Percentiles rank a stretch among this genome's conserved stretches.
Conservation (phyloP, 2,329 filamentous ascomycete genomes). For the Reticulascus tulasneorum region DNA sequence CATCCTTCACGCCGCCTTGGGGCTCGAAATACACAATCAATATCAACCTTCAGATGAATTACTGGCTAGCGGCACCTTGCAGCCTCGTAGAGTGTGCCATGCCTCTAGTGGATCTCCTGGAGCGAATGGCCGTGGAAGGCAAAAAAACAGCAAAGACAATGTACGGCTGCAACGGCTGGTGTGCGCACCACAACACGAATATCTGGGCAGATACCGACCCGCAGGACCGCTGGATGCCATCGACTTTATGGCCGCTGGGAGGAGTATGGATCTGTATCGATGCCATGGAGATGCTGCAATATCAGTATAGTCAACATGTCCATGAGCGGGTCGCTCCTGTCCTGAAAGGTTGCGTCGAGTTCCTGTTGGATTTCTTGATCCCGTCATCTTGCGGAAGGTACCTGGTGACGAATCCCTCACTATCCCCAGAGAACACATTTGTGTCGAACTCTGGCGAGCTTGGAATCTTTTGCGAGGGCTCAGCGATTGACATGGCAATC, state of each 20-base stretch:
- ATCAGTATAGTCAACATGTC: constrained; percentile 25
- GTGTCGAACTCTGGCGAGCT: constrained; percentile 27
- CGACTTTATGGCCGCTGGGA: constrained; percentile 34
- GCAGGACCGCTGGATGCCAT: constrained; percentile 27
- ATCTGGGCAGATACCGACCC: constrained; percentile 31
- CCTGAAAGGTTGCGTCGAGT: constrained; percentile 24
- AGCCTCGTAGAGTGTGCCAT: constrained; percentile 9
- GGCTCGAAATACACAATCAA: constrained; percentile 40
- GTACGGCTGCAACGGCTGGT: constrained; percentile 28
- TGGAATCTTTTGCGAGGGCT: constrained; percentile 35
- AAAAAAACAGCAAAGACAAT: constrained; percentile 25
- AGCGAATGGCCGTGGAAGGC: constrained; percentile 29
- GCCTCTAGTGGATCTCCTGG: constrained; percentile 21
- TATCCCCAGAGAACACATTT: constrained; percentile 22
- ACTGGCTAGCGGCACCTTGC: constrained; percentile 28
- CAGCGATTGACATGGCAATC: constrained; percentile 39
- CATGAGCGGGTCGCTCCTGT: constrained; percentile 20
- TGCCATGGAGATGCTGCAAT: constrained; percentile 31
- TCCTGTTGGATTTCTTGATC: constrained; percentile 24
- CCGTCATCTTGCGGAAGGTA: constrained; percentile 19
- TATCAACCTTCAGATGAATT: constrained; percentile 39
- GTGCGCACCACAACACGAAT: constrained; percentile 32
- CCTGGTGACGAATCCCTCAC: constrained; percentile 20
- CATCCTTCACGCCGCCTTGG: constrained; percentile 34
- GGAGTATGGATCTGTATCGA: constrained; percentile 36